Evolutionary conservation across 2,329 filamentous ascomycete genomes (phyloP).

Genomic region (Pseudohalonectria lignicola): DNA sequence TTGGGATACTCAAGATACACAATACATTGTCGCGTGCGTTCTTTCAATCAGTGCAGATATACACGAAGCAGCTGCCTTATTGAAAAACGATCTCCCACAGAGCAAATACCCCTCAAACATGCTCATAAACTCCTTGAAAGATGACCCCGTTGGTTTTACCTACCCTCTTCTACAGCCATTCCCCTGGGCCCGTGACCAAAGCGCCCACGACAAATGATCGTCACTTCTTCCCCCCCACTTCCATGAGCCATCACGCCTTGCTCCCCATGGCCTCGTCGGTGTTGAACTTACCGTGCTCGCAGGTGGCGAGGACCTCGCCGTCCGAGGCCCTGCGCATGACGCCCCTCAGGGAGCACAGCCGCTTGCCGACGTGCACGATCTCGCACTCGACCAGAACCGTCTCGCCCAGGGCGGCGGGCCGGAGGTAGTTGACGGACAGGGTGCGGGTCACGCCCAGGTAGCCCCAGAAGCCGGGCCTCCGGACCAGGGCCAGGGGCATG

Average conservation of each 20-base stretch:
- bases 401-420: conserved; percentile 43
- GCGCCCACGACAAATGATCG: too few species aligned
- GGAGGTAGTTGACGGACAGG: conserved; percentile 56
- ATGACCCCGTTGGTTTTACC: not conserved
- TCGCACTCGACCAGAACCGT: conserved; percentile 44
- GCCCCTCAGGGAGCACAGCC: conserved; percentile 40
- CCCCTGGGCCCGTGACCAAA: too few species aligned
- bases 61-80: too few species aligned
- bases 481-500: conserved; percentile 42
- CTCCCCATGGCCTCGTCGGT: conserved; percentile 28
- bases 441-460: conserved; percentile 54
- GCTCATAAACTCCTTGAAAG: not conserved
- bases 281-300: conserved; percentile 56
- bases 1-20: too few species aligned
- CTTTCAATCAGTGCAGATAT: too few species aligned
- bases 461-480: conserved; percentile 48
- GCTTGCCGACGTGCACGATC: conserved; percentile 44
- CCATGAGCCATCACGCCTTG: conserved; percentile 1
- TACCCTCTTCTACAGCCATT: too few species aligned
- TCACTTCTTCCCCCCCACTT: not conserved
- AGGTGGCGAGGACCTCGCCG: conserved; percentile 41
- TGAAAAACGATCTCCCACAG: too few species aligned
- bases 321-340: conserved; percentile 42
- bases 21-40: too few species aligned
- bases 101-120: not conserved